These are phyloP conservation scores for Holtermanniella nyarrowii DNA, from an alignment of 768 basidiomycete genomes.

Conservation along the genomic window DNA sequence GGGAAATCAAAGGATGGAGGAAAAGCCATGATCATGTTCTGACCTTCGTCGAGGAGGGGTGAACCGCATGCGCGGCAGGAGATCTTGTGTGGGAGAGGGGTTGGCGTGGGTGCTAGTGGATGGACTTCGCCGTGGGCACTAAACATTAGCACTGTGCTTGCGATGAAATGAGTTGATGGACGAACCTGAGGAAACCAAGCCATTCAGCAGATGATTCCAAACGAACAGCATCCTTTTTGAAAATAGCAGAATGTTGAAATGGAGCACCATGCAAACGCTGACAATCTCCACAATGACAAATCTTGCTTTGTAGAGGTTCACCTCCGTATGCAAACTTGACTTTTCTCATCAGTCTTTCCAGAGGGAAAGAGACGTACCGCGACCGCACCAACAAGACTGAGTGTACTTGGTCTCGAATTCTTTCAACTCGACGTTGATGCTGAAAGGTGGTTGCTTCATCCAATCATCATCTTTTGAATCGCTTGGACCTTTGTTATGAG, in stretches of 20 bases:
- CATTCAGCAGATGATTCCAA: slow-evolving; percentile 21
- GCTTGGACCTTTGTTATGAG: neutral
- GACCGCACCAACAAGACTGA: slow-evolving; percentile 32
- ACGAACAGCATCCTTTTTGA: slow-evolving; percentile 25
- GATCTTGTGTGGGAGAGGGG: slow-evolving; percentile 27
- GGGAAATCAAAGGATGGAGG: slow-evolving; percentile 29
- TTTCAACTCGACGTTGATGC: slow-evolving; percentile 13
- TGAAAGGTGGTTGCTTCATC: slow-evolving; percentile 21
- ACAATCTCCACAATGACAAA: slow-evolving; percentile 34
- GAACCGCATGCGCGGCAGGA: slow-evolving; percentile 30
- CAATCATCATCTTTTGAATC: slow-evolving; percentile 23
- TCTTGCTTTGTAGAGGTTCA: slow-evolving; percentile 19
- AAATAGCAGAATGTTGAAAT: slow-evolving; percentile 26
- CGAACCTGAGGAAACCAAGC: slow-evolving; percentile 26
- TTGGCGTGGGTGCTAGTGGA: slow-evolving; percentile 22
- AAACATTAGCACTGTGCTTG: slow-evolving; percentile 1
- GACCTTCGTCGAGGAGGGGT: slow-evolving; percentile 28
- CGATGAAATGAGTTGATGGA: neutral
- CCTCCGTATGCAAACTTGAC: slow-evolving; percentile 20
- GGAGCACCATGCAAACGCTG: slow-evolving; percentile 31
- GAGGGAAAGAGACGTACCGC: slow-evolving; percentile 16
- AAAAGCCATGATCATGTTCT: slow-evolving; percentile 34
- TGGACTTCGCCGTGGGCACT: slow-evolving; percentile 34
- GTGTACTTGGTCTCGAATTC: slow-evolving; percentile 27
- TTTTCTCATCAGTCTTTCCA: neutral